A percentile compares a stretch with the other conserved stretches of the same genome.
phyloP scores from a whole-genome alignment of 805 yeast genomes.

The Monosporozyma yasuniensis region DNA sequence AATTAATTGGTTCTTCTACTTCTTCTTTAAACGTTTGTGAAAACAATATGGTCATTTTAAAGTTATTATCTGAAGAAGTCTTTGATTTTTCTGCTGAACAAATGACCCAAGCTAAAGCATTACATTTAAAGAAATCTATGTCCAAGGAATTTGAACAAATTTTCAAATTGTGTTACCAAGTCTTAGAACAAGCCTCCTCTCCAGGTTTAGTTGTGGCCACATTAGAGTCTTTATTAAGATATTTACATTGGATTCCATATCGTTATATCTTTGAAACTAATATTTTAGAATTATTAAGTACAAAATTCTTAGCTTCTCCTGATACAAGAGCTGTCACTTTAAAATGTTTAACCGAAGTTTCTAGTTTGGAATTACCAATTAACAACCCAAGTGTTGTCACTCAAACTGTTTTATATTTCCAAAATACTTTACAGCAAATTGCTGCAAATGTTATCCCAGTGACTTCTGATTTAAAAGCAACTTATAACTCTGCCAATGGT shows the following conservation, averaged over 20 bases:
- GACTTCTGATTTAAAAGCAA: conserved; percentile 56
- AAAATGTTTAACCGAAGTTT: conserved; percentile 88
- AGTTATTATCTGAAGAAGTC: conserved; percentile 86
- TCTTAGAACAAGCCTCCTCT: conserved; percentile 79
- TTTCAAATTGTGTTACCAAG: conserved; percentile 87
- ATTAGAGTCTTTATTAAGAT: conserved; percentile 68
- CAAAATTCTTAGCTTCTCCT: conserved; percentile 66
- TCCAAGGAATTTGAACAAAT: conserved; percentile 87
- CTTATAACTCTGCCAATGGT: conserved; percentile 68
- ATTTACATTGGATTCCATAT: conserved; percentile 90
- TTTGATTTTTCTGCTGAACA: conserved; percentile 93
- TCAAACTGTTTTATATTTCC: conserved; percentile 62
- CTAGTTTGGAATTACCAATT: conserved; percentile 53
- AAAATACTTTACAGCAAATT: conserved; percentile 63
- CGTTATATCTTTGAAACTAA: conserved; percentile 86
- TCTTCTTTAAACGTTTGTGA: conserved; percentile 91
- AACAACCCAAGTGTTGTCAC: conserved; percentile 33
- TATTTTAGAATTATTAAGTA: conserved; percentile 58
- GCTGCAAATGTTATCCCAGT: conserved; percentile 58
- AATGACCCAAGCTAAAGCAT: conserved; percentile 92
- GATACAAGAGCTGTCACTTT: conserved; percentile 78
- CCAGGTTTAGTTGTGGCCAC: conserved; percentile 81
- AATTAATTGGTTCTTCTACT: conserved; percentile 74
- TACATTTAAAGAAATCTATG: conserved; percentile 73
- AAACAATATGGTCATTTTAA: conserved; percentile 89